These are phyloP conservation scores for Globisporangium lucens DNA, from an alignment of 352 stramenopile genomes.

Conservation along the genomic window DNA sequence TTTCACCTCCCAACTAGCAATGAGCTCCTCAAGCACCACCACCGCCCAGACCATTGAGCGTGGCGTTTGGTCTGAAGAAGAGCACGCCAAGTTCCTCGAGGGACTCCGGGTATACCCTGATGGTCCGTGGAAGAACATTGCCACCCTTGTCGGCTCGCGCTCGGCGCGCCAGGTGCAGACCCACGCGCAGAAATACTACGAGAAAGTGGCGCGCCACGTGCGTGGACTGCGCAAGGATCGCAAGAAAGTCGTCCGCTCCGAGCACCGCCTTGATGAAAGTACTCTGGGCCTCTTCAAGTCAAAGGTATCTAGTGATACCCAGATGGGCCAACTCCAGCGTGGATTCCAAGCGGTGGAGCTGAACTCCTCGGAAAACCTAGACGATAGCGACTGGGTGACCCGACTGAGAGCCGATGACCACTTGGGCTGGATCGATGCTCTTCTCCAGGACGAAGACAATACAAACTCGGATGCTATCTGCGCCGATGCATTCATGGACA, in stretches of 20 bases:
- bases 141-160: constrained; percentile 8
- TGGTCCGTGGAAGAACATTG: constrained; percentile 19
- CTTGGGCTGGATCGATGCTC: not conserved
- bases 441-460: not conserved
- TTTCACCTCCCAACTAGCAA: not conserved
- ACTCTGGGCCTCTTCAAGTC: constrained; percentile 17
- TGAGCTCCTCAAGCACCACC: not conserved
- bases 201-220: constrained; percentile 16
- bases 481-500: not conserved
- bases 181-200: constrained; percentile 21
- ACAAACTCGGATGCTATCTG: not conserved
- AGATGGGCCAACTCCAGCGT: not conserved
- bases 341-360: not conserved
- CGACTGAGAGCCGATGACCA: constrained; percentile 1
- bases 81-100: constrained; percentile 36
- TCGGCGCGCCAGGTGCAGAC: constrained; percentile 20
- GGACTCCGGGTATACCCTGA: constrained; percentile 26
- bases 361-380: not conserved
- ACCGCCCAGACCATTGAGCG: constrained; percentile 5
- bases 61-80: constrained; percentile 31
- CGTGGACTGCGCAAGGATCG: constrained; percentile 22
- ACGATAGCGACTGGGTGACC: not conserved
- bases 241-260: constrained; percentile 15
- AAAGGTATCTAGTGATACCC: not conserved
- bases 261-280: constrained; percentile 21